Evolutionary conservation across 2,329 filamentous ascomycete species (phyloP).

Genomic region (Davidsoniella australis): DNA sequence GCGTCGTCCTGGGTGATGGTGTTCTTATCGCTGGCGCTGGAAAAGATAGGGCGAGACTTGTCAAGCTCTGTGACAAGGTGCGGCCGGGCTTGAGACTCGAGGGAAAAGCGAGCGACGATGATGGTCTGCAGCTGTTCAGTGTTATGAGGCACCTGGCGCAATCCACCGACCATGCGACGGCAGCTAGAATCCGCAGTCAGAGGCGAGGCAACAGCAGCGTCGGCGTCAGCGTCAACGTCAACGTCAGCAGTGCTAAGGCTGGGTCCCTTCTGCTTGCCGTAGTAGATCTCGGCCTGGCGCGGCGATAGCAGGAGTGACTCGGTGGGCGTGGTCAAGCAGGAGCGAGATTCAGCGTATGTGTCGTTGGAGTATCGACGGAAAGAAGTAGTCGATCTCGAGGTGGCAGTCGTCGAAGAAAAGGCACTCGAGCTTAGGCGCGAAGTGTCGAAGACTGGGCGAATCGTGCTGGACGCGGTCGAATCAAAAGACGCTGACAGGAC

Average conservation of each 20-base stretch:
- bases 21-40: background rate
- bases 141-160: conserved; percentile 33
- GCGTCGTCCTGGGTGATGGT: conserved; percentile 10
- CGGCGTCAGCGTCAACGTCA: no score
- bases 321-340: conserved; percentile 6
- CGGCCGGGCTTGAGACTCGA: conserved; percentile 18
- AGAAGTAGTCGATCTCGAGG: conserved; percentile 8
- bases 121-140: conserved; percentile 15
- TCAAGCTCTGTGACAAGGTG: conserved; percentile 18
- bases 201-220: conserved; percentile 11
- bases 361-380: conserved; percentile 10
- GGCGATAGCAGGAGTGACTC: conserved; percentile 8
- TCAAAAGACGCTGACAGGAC: conserved; percentile 11
- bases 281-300: conserved; percentile 2
- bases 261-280: background rate
- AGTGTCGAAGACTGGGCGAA: conserved; percentile 11
- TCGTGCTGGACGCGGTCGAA: conserved; percentile 10
- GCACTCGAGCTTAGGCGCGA: conserved; percentile 9
- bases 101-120: conserved; percentile 14
- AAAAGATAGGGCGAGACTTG: conserved; percentile 11
- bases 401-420: conserved; percentile 6
- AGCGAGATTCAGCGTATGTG: conserved; percentile 3
- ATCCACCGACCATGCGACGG: conserved; percentile 35
- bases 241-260: conserved; percentile 2
- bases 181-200: conserved; percentile 28